phyloP scores from a whole-genome alignment of 2,329 filamentous ascomycete species.

The Endocalyx cinctus region DNA sequence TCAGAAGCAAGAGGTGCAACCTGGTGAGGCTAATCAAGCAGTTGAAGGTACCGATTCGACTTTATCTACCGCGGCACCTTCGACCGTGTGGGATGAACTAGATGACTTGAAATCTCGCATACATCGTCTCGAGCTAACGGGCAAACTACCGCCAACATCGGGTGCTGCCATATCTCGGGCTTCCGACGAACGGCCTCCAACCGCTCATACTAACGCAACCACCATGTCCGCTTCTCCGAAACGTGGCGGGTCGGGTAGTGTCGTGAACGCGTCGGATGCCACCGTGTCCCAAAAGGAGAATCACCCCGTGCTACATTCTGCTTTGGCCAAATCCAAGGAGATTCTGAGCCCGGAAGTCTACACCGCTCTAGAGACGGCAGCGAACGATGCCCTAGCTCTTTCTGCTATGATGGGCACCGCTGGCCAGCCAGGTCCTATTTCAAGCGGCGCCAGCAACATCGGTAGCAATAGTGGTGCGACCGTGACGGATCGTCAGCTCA shows the following conservation, averaged over 20 bases:
- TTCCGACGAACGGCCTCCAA: slow-evolving; percentile 78
- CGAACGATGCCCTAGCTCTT: slow-evolving; percentile 74
- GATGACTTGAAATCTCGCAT: slow-evolving; percentile 95
- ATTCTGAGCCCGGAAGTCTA: slow-evolving; percentile 69
- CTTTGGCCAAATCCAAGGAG: slow-evolving; percentile 71
- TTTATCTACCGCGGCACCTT: slow-evolving; percentile 80
- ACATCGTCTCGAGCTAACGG: slow-evolving; percentile 81
- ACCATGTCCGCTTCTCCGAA: slow-evolving; percentile 89
- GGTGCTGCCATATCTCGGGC: slow-evolving; percentile 71
- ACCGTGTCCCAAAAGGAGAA: slow-evolving; percentile 49
- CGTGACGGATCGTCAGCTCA: slow-evolving; percentile 75
- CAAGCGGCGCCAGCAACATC: slow-evolving; percentile 60
- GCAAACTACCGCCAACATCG: slow-evolving; percentile 79
- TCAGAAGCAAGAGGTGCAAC: slow-evolving; percentile 29
- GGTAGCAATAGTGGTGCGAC: slow-evolving; percentile 42
- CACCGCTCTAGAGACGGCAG: slow-evolving; percentile 72
- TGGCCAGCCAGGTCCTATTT: slow-evolving; percentile 64
- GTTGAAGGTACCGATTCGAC: slow-evolving; percentile 78
- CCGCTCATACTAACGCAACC: slow-evolving; percentile 79
- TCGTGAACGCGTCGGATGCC: slow-evolving; percentile 39
- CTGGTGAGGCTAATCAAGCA: slow-evolving; percentile 37
- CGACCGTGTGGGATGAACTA: slow-evolving; percentile 95
- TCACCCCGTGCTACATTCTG: slow-evolving; percentile 76
- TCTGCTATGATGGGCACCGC: slow-evolving; percentile 71
- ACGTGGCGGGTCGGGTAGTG: slow-evolving; percentile 53